These are phyloP conservation scores for Claviceps pusilla DNA, from an alignment of 2,329 filamentous ascomycete genomes.

Conservation along the genomic window DNA sequence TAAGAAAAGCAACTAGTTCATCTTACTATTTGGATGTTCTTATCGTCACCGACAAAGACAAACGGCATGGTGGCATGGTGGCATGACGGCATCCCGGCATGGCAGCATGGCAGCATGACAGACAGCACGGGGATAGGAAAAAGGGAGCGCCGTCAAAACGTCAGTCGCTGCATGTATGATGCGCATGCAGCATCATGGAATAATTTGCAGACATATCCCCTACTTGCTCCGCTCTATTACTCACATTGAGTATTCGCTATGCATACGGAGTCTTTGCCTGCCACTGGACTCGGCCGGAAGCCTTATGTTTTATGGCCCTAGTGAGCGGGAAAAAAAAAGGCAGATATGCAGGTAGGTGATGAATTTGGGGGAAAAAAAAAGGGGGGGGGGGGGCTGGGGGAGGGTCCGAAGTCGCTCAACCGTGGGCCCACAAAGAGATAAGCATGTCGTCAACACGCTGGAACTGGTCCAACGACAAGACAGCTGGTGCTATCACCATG, in stretches of 20 bases:
- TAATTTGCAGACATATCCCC: background rate
- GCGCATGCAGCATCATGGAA: background rate
- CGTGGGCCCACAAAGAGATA: background rate
- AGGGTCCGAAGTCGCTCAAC: too few species aligned
- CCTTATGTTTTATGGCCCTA: too few species aligned
- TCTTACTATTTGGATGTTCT: background rate
- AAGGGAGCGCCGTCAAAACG: background rate
- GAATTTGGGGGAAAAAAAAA: too few species aligned
- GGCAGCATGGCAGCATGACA: too few species aligned
- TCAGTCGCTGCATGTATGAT: conserved; percentile 1
- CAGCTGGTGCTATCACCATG: background rate
- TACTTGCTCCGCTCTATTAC: background rate
- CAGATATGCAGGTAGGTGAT: too few species aligned
- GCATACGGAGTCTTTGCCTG: background rate
- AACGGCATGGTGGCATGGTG: background rate
- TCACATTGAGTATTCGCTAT: too few species aligned
- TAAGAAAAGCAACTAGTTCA: background rate
- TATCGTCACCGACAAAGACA: background rate
- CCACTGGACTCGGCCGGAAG: background rate
- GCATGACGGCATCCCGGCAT: background rate
- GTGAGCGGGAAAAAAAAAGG: too few species aligned
- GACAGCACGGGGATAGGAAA: background rate
- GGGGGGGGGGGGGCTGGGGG: too few species aligned
- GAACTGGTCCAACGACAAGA: background rate
- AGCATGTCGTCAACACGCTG: background rate